Evolutionary conservation across 2,329 filamentous ascomycete genomes (phyloP), one percentile per base, ranked within the genome.

Genomic region (Pseudopithomyces maydicus): DNA sequence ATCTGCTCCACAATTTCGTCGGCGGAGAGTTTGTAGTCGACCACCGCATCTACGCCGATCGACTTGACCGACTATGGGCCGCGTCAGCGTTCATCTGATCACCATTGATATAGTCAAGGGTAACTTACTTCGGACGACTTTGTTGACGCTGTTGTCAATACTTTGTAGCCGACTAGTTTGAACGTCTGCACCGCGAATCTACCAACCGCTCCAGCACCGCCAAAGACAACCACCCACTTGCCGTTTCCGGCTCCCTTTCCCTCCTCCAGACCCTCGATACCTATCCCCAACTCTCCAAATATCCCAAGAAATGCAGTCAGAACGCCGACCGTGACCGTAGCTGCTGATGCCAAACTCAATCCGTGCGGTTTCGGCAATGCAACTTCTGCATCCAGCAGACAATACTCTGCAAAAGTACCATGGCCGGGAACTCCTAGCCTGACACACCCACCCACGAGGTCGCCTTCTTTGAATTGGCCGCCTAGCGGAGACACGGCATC

Each of bases 201-300:
- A 7, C 74, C 74, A 15, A 74, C 70, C 43, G 60, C 67, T 57
- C 68, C 68, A 6, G 70, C 65, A 20, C 72, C 74, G 26, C 73
- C 73, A 39, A 74, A 67, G 6, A 76, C 64, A 29, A 75, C 52
- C 15, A 65, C 65, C 73, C 73, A 75, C 61, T 73, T 70, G 38
- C 60, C 58, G 33, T 58, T 64, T n/a, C 50, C 35, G 4, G 56
- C 42, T 6, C 65, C 60, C 62, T 69, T 54, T 66, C 55, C 48
- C 6, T 57, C 45, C 14, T 56, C 46, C 7, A 48, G 12, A 44
- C 58, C 52, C 5, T 56, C 44, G 10, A 65, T 44, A 15, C 61
- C 49, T 15, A 63, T 43, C 19, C 46, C 42, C n/a, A 66, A 50
- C 8, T 47, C 53, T 14, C 48, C 52, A 32, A 61, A 64, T 8